phyloP scores from a whole-genome alignment of 352 stramenopile genomes.

The Globisporangium uncinulatum region DNA sequence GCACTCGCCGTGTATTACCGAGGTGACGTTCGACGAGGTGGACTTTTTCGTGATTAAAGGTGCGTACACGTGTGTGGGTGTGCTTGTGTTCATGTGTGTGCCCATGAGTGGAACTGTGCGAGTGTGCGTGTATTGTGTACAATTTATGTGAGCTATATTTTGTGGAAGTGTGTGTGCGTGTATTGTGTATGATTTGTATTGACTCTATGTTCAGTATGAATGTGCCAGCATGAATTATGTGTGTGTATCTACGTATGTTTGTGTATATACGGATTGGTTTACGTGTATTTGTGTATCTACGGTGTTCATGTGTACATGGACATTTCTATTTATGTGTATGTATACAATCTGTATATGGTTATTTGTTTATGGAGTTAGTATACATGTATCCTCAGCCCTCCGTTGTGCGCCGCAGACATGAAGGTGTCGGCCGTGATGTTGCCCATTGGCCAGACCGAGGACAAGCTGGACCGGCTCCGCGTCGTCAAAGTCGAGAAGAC shows the following conservation, averaged over 20 bases:
- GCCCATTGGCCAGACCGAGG: conserved; percentile 72
- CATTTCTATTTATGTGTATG: too few species aligned
- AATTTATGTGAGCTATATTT: too few species aligned
- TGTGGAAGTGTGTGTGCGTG: too few species aligned
- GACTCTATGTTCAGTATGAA: too few species aligned
- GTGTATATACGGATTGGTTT: too few species aligned
- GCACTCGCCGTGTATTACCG: conserved; percentile 77
- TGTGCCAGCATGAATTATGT: too few species aligned
- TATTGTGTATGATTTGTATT: too few species aligned
- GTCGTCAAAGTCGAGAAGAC: conserved; percentile 73
- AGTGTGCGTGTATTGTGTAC: too few species aligned
- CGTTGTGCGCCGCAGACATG: conserved; percentile 39
- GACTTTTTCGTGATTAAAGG: conserved; percentile 73
- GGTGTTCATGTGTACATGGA: background rate
- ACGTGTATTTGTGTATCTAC: background rate
- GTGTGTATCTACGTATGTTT: too few species aligned
- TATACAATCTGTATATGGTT: background rate
- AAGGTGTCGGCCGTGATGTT: conserved; percentile 85
- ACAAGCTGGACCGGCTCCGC: conserved; percentile 56
- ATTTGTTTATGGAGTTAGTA: too few species aligned
- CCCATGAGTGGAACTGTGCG: too few species aligned
- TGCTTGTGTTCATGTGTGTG: too few species aligned
- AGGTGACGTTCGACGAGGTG: conserved; percentile 75
- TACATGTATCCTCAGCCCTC: background rate
- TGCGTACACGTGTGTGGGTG: conserved; percentile 3